A percentile compares a stretch with the other conserved stretches of the same genome.
Conservation (phyloP, 2,329 filamentous ascomycete species). For the Ophiostoma ips region DNA sequence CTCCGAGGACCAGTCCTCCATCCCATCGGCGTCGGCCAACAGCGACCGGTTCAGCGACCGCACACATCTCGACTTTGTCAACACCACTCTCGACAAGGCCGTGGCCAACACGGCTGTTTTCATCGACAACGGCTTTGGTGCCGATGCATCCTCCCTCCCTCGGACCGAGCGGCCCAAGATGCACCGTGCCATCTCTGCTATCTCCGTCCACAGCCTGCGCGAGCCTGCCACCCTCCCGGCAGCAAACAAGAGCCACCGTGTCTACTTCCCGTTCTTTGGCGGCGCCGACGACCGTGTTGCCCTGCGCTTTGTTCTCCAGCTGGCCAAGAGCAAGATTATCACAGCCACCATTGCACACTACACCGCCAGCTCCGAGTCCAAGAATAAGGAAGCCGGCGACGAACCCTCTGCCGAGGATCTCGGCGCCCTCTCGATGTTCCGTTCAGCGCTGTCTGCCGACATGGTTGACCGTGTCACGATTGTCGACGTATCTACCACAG, state of each 20-base stretch:
- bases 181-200: conserved; percentile 34
- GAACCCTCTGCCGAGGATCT: conserved; percentile 23
- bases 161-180: conserved; percentile 27
- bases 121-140: conserved; percentile 50
- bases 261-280: conserved; percentile 81
- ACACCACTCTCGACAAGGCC: conserved; percentile 47
- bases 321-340: conserved; percentile 65
- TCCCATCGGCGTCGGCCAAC: conserved; percentile 27
- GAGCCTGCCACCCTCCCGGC: conserved; percentile 45
- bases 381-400: conserved; percentile 12
- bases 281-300: conserved; percentile 70
- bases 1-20: conserved; percentile 43
- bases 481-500: conserved; percentile 27
- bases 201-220: conserved; percentile 46
- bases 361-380: conserved; percentile 11
- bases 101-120: conserved; percentile 62
- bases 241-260: conserved; percentile 59
- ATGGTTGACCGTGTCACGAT: conserved; percentile 31
- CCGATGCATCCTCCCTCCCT: conserved; percentile 6
- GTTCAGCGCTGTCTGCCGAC: conserved; percentile 21
- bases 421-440: conserved; percentile 22
- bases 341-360: conserved; percentile 63
- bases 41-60: conserved; percentile 48
- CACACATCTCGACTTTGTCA: conserved; percentile 62
- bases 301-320: conserved; percentile 66